Base-by-base conservation (phyloP, 2,329 filamentous ascomycete genomes). In the Aschersonia sp. region DNA sequence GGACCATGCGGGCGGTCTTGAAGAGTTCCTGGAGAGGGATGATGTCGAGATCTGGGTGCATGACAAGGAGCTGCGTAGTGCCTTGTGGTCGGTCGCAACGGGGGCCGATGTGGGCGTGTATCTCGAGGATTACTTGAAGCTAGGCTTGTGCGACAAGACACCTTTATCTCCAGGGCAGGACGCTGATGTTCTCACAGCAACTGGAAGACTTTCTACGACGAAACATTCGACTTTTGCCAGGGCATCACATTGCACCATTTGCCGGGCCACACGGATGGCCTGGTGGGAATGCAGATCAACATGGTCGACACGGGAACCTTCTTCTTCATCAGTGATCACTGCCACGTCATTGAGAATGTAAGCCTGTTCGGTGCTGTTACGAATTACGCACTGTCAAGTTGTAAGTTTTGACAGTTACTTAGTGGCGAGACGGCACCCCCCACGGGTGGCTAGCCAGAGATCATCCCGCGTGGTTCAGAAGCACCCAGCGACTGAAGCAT, bases 1-100 rank as follows among this genome's bases (percentile, higher is more conserved):
- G 2, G 70, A 73, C 51, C 69, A 73, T 51, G 70, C 70, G 0
- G 70, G 70, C 2, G 69, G 70, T 0, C 55, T 72, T 1, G 67
- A 71, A 45, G 61, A 71, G 47, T 73, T 73, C 44, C 40, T 62
- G 3, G 59, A 47, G 30, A n/a, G 59, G 40, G 69, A 61, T 4
- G 62, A 66, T 31, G 57, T 72, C 5, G 66, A 67, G 4, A 69
- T 71, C 46, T 71, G 65, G 51, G 66, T 71, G 3, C 69, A 73
- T 50, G 69, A 73, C 51, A 62, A 66, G 48, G 69, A 72, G 47
- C 62, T 72, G 54, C 64, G 68, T 46, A 62, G 67, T 38, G 69
- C 69, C 1, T 70, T 64, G 50, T 72, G 66, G 64, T 64, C 64
- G 3, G 61, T 66, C 4, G 69, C 60, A 4, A 71, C 69, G 0